Conservation (phyloP, 495 filamentous ascomycete genomes). For the Aspergillus nanangensis region DNA sequence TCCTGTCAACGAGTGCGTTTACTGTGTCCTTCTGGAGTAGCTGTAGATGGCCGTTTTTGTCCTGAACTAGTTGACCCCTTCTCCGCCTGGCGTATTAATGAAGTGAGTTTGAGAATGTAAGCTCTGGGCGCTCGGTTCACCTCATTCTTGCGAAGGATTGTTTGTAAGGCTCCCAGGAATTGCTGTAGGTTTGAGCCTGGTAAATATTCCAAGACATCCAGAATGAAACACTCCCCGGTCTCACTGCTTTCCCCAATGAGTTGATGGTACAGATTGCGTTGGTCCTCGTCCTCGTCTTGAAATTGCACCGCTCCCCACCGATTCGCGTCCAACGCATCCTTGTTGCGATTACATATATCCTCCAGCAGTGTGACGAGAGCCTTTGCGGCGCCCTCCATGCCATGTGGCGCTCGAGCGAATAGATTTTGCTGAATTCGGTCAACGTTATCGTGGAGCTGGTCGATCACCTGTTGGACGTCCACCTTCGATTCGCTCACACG, state of each 20-base stretch:
- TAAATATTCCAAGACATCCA: slow-evolving; percentile 38
- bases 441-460: slow-evolving; percentile 29
- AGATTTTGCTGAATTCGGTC: slow-evolving; percentile 34
- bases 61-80: slow-evolving; percentile 18
- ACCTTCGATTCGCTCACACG: slow-evolving; percentile 13
- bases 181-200: slow-evolving; percentile 28
- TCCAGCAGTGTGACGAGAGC: slow-evolving; percentile 40
- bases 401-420: slow-evolving; percentile 29
- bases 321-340: slow-evolving; percentile 39
- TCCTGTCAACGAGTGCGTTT: slow-evolving; percentile 32
- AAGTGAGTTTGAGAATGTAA: slow-evolving; percentile 30
- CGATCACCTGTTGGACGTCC: slow-evolving; percentile 30
- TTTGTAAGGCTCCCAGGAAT: slow-evolving; percentile 26
- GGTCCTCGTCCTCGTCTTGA: slow-evolving; percentile 40
- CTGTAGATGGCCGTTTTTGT: slow-evolving; percentile 34
- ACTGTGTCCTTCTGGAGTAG: slow-evolving; percentile 20
- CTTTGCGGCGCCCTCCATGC: slow-evolving; percentile 33
- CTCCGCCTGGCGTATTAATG: slow-evolving; percentile 28
- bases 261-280: slow-evolving; percentile 46
- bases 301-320: slow-evolving; percentile 34
- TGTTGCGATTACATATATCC: slow-evolving; percentile 39
- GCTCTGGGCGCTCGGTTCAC: slow-evolving; percentile 35
- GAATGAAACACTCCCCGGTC: slow-evolving; percentile 34
- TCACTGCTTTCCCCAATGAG: slow-evolving; percentile 40
- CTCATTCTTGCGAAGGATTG: slow-evolving; percentile 33